Conservation (phyloP, 1,284 basidiomycete species). For the Trametes sp. region DNA sequence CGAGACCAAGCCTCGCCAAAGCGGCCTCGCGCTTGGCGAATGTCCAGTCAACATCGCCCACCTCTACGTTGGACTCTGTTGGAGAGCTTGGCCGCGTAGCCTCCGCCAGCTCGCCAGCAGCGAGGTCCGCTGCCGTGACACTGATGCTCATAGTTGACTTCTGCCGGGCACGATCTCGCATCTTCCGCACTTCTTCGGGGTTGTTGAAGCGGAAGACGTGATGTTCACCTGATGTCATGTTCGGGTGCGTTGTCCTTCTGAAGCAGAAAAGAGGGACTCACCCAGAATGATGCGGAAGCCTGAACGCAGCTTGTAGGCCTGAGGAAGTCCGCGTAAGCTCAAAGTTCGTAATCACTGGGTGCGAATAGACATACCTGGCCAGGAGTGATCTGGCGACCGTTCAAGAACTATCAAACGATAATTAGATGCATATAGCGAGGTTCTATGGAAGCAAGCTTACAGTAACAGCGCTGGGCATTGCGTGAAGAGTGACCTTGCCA, state of each 20-base stretch:
- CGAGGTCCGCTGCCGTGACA: slow-evolving; percentile 69
- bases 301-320: slow-evolving; percentile 86
- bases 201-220: slow-evolving; percentile 99
- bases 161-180: slow-evolving; percentile 78
- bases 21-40: slow-evolving; percentile 94
- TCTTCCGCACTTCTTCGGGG: slow-evolving; percentile 92
- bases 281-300: slow-evolving; percentile 96
- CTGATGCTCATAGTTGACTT: slow-evolving; percentile 74
- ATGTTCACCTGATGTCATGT: slow-evolving; percentile 75
- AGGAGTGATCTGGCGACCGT: slow-evolving; percentile 86
- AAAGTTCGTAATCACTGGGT: background rate
- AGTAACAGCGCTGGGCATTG: slow-evolving; percentile 83
- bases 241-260: background rate
- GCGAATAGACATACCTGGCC: slow-evolving; percentile 63
- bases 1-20: slow-evolving; percentile 80
- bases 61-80: slow-evolving; percentile 67
- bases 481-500: slow-evolving; percentile 85
- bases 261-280: slow-evolving; percentile 42
- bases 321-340: slow-evolving; percentile 24
- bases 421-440: slow-evolving; percentile 5
- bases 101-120: slow-evolving; percentile 51
- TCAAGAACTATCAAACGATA: slow-evolving; percentile 73
- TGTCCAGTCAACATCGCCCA: slow-evolving; percentile 89
- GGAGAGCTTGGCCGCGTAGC: slow-evolving; percentile 83
- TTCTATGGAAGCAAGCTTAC: slow-evolving; percentile 53